Evolutionary conservation across 768 basidiomycete species (phyloP), one percentile per base, ranked within the genome.

Genomic region (Scleroderma citrinum): DNA sequence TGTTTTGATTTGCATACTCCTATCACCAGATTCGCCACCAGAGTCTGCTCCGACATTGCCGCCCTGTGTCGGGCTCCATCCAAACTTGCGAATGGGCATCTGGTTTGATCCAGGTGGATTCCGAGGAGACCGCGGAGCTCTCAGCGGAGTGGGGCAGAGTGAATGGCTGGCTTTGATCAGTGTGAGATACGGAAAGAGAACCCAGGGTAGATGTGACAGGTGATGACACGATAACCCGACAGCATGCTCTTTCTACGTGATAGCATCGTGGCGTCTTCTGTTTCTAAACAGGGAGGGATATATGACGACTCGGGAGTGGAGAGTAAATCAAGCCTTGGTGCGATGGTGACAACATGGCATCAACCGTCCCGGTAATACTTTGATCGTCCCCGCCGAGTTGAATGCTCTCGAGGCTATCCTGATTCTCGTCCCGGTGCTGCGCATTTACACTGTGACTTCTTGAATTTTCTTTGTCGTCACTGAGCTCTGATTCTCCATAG

Each of bases 341-440:
- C 17, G 29, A 14, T 47, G n/a, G 59, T 54, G 3, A 74, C 50
- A 87, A 73, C 73, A 87, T 82, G 47, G 84, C 77, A 39, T 87
- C 80, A 17, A 87, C 84, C 24, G 84, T 72, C n/a, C 83, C 81
- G 10, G 80, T 81, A 55, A 87, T 80, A 59, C 82, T 85, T 47
- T 73, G 64, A 51, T 65, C 70, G 16, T 57, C 52, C 44, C 78
- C 74, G n/a, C 68, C 71, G 21, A 74, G 59, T 30, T 72, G 69
- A 40, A 71, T 65, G 42, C 70, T 73, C 44, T 76, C 79, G 53
- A 76, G 75, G 46, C 29, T 57, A 39, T 45, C 36, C 7, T 56
- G 54, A 26, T 64, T 55, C 3, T 38, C 52, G 34, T 59, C 38
- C 10, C 16, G 19, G 12, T 31, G 17, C 19, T 34, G 39, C 12